These are phyloP conservation scores for Russula dissimulans DNA, from an alignment of 768 basidiomycete species.

Conservation along the genomic window DNA sequence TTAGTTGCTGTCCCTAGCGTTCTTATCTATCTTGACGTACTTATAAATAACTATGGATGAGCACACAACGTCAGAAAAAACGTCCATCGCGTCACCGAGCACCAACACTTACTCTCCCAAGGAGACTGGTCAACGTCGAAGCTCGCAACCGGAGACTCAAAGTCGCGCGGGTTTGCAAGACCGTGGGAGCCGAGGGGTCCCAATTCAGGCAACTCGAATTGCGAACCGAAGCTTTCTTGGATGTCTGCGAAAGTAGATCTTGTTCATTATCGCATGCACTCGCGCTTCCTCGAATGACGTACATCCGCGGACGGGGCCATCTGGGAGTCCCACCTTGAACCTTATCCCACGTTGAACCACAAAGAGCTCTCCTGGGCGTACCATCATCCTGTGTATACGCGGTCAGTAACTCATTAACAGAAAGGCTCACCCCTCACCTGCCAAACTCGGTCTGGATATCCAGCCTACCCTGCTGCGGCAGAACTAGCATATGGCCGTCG, in stretches of 20 bases:
- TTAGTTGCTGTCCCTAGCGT: neutral
- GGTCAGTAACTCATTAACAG: neutral
- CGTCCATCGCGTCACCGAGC: neutral
- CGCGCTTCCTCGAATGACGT: neutral
- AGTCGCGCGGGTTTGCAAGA: conserved; percentile 57
- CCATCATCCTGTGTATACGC: conserved; percentile 40
- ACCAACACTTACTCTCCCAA: conserved; percentile 41
- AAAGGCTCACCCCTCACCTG: conserved; percentile 33
- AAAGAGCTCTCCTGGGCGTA: conserved; percentile 51
- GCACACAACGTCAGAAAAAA: conserved; percentile 25
- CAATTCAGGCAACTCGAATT: conserved; percentile 54
- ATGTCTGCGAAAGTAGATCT: conserved; percentile 34
- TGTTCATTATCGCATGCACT: neutral
- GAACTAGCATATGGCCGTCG: conserved; percentile 59
- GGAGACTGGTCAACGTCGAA: conserved; percentile 57
- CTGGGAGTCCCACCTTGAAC: conserved; percentile 42
- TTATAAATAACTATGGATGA: conserved; percentile 34
- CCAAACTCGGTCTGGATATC: conserved; percentile 66
- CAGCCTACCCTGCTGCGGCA: conserved; percentile 54
- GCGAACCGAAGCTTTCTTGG: conserved; percentile 54
- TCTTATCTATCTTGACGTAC: neutral
- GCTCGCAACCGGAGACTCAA: conserved; percentile 52
- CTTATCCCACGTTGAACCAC: conserved; percentile 61
- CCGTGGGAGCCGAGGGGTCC: conserved; percentile 59
- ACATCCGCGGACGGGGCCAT: conserved; percentile 20